Conservation (phyloP, 2,329 filamentous ascomycete species). For the Fusarium decemcellulare region DNA sequence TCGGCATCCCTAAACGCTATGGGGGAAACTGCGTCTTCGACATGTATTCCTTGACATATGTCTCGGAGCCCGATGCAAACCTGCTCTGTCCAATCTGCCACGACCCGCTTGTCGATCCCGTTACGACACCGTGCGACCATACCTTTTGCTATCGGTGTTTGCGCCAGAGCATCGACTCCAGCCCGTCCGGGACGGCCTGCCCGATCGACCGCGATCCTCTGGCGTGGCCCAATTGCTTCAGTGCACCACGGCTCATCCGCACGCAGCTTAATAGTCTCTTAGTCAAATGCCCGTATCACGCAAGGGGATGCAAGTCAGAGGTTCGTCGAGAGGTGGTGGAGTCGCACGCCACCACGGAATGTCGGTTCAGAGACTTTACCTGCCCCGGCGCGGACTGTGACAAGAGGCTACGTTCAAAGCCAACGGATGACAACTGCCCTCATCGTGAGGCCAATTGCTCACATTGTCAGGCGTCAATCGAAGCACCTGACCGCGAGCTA, state of each 20-base stretch:
- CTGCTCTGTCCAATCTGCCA: conserved; percentile 71
- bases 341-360: conserved; percentile 70
- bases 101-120: conserved; percentile 71
- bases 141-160: conserved; percentile 75
- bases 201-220: conserved; percentile 70
- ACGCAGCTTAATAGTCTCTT: conserved; percentile 73
- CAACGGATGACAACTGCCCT: conserved; percentile 66
- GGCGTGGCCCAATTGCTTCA: conserved; percentile 57
- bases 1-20: conserved; percentile 56
- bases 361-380: conserved; percentile 67
- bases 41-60: conserved; percentile 61
- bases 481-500: conserved; percentile 58
- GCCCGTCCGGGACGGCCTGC: conserved; percentile 61
- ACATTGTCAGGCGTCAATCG: conserved; percentile 67
- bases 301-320: conserved; percentile 64
- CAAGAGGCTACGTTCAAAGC: conserved; percentile 65
- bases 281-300: conserved; percentile 70
- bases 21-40: conserved; percentile 59
- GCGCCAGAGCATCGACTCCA: conserved; percentile 57
- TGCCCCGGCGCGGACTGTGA: conserved; percentile 69
- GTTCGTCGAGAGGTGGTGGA: conserved; percentile 68
- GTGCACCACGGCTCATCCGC: conserved; percentile 63
- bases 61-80: conserved; percentile 60
- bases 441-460: conserved; percentile 67
- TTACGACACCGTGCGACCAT: conserved; percentile 75